Evolutionary conservation across 352 stramenopile species (phyloP).

Genomic region (Elongisporangium undulatum): DNA sequence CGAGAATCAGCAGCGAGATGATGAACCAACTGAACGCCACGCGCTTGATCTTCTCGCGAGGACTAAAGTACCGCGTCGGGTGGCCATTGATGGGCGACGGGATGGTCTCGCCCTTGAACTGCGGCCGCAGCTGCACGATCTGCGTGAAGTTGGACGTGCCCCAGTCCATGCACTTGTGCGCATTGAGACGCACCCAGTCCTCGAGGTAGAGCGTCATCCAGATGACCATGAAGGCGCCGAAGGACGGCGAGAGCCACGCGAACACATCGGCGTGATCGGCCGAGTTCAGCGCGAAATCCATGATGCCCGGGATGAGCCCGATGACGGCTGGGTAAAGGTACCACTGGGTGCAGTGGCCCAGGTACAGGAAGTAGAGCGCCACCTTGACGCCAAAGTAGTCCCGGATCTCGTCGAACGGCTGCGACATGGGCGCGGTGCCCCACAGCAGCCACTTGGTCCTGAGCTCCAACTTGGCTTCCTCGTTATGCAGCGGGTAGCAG

Average conservation of each 20-base stretch:
- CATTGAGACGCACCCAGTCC: slow-evolving; percentile 86
- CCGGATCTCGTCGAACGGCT: slow-evolving; percentile 78
- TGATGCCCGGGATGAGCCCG: slow-evolving; percentile 86
- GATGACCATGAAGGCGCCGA: slow-evolving; percentile 86
- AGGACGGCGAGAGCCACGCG: slow-evolving; percentile 68
- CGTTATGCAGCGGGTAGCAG: slow-evolving; percentile 74
- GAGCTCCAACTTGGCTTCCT: slow-evolving; percentile 54
- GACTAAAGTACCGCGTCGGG: slow-evolving; percentile 61
- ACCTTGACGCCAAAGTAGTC: slow-evolving; percentile 91
- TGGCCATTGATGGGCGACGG: slow-evolving; percentile 72
- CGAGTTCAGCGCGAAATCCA: slow-evolving; percentile 46
- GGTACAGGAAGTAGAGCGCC: slow-evolving; percentile 97
- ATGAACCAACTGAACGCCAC: slow-evolving; percentile 77
- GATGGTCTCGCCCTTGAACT: slow-evolving; percentile 74
- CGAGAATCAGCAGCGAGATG: slow-evolving; percentile 69
- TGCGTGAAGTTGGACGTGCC: slow-evolving; percentile 75
- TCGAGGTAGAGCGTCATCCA: slow-evolving; percentile 90
- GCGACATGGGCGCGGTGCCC: slow-evolving; percentile 64
- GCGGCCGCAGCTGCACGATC: slow-evolving; percentile 57
- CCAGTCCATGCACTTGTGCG: slow-evolving; percentile 78
- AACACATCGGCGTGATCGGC: slow-evolving; percentile 56
- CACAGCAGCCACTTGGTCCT: slow-evolving; percentile 69
- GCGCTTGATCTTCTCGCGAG: slow-evolving; percentile 63
- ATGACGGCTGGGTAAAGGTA: slow-evolving; percentile 92
- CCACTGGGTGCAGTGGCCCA: slow-evolving; percentile 95